Evolutionary conservation across 495 filamentous ascomycete genomes (phyloP).

Genomic region (Copromyces sp.): DNA sequence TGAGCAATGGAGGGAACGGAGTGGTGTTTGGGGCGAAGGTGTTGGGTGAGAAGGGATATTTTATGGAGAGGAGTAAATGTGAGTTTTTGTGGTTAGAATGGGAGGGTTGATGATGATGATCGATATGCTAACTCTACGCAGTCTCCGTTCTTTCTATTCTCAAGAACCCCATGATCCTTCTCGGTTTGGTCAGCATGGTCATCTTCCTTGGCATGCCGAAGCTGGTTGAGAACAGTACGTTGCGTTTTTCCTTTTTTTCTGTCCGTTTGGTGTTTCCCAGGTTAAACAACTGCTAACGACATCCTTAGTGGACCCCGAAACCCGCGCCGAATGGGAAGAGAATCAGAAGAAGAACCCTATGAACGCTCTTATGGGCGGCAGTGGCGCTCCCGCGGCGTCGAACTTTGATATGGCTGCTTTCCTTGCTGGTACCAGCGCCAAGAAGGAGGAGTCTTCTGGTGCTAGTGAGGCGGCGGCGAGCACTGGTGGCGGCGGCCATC

Average conservation of each 20-base stretch:
- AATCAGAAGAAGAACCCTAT: constrained; percentile 68
- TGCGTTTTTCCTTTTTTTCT: background rate
- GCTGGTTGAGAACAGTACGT: constrained; percentile 89
- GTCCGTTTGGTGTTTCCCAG: background rate
- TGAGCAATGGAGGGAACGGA: constrained; percentile 9
- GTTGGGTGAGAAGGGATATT: constrained; percentile 58
- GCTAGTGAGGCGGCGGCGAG: constrained; percentile 15
- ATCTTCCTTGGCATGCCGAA: constrained; percentile 87
- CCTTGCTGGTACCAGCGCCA: constrained; percentile 48
- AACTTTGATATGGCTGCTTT: constrained; percentile 80
- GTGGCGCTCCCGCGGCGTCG: constrained; percentile 23
- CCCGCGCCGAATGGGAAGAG: constrained; percentile 83
- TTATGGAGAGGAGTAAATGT: constrained; percentile 63
- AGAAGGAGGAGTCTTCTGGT: constrained; percentile 13
- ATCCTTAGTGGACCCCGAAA: constrained; percentile 87
- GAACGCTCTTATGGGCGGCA: constrained; percentile 36
- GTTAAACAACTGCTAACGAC: background rate
- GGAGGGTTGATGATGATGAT: background rate
- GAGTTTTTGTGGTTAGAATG: constrained; percentile 25
- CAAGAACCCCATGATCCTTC: constrained; percentile 89
- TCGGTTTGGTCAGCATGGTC: constrained; percentile 69
- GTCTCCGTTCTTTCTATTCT: constrained; percentile 57
- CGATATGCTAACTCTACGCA: constrained; percentile 9
- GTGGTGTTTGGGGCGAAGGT: constrained; percentile 49
- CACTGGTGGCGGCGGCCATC: background rate